Evolutionary conservation across 2,329 filamentous ascomycete species (phyloP).

Genomic region (Aspergillus sp.): DNA sequence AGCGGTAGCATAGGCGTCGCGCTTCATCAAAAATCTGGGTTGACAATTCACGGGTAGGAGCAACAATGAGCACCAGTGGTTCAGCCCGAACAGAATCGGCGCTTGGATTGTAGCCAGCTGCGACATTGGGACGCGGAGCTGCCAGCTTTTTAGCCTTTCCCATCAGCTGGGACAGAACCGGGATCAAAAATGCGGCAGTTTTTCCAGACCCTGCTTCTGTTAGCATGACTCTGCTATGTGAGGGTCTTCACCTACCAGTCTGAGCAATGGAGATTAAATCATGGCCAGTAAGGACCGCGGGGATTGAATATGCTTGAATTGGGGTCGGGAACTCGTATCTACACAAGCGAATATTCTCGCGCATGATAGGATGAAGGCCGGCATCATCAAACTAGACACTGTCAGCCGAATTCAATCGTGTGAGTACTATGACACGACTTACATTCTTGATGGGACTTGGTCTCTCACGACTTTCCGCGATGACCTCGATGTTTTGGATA

Average conservation of each 20-base stretch:
- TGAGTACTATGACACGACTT: slow-evolving; percentile 28
- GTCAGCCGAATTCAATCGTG: slow-evolving; percentile 12
- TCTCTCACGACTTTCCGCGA: slow-evolving; percentile 51
- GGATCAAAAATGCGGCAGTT: slow-evolving; percentile 88
- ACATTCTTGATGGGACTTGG: slow-evolving; percentile 54
- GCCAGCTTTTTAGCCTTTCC: slow-evolving; percentile 89
- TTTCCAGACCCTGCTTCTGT: slow-evolving; percentile 80
- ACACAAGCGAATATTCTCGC: slow-evolving; percentile 72
- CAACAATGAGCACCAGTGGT: slow-evolving; percentile 82
- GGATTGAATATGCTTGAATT: slow-evolving; percentile 83
- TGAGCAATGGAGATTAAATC: slow-evolving; percentile 90
- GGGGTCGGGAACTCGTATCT: slow-evolving; percentile 75
- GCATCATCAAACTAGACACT: slow-evolving; percentile 67
- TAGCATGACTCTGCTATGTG: slow-evolving; percentile 2
- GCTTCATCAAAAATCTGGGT: slow-evolving; percentile 95
- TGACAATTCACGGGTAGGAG: slow-evolving; percentile 84
- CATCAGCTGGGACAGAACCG: slow-evolving; percentile 88
- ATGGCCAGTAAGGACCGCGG: slow-evolving; percentile 71
- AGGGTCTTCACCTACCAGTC: slow-evolving; percentile 67
- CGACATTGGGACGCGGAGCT: slow-evolving; percentile 67
- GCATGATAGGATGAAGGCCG: slow-evolving; percentile 81
- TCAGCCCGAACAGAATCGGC: slow-evolving; percentile 68
- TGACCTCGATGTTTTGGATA: slow-evolving; percentile 53
- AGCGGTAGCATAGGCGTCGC: slow-evolving; percentile 88
- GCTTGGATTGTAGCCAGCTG: slow-evolving; percentile 55